Base-by-base conservation (phyloP, 208 protist genomes). In the Blastocrithidia nonstop region DNA sequence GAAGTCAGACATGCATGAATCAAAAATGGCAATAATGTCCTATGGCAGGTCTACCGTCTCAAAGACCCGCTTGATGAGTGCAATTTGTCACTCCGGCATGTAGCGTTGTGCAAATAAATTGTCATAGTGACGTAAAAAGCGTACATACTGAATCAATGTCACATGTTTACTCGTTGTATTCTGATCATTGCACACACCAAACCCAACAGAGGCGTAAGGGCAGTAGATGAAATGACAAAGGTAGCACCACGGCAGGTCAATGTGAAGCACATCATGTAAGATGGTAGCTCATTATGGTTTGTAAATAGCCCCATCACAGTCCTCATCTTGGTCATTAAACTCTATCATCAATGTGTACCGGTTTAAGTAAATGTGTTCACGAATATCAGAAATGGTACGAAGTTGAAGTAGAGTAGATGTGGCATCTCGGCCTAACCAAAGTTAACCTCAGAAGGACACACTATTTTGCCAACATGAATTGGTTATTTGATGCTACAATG, bases 181-280 rank as follows among this genome's bases (percentile, higher is more conserved):
- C n/a, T n/a, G n/a, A n/a, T n/a, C n/a, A n/a, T n/a, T n/a, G n/a
- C n/a, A n/a, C n/a, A n/a, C n/a, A n/a, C n/a, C n/a, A n/a, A n/a
- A n/a, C n/a, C 65, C 79, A 45, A 76, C 59, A 19, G 78, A 50
- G 28, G 69, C 58, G 9, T 72, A 39, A n/a, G 60, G 56, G 16
- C 67, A 64, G 3, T 53, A 47, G 16, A 93, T 44, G 46, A 75
- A 88, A 52, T 77, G 61, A 43, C 69, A 75, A 15, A 93, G 57
- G 58, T 74, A 88, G 48, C 83, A 88, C 83, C 83, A 93, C 19
- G 83, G 79, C 23, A 93, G 50, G 41, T 89, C 74, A 4, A 89
- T 39, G 16, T 66, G 61, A 15, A 87, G 46, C 22, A 87, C 67
- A 24, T 67, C 63, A 7, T 66, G 57, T 68, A 86, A 76, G 27